Evolutionary conservation across 1,139 yeast genomes (phyloP).

Genomic region (Citeromyces hawaiiensis): DNA sequence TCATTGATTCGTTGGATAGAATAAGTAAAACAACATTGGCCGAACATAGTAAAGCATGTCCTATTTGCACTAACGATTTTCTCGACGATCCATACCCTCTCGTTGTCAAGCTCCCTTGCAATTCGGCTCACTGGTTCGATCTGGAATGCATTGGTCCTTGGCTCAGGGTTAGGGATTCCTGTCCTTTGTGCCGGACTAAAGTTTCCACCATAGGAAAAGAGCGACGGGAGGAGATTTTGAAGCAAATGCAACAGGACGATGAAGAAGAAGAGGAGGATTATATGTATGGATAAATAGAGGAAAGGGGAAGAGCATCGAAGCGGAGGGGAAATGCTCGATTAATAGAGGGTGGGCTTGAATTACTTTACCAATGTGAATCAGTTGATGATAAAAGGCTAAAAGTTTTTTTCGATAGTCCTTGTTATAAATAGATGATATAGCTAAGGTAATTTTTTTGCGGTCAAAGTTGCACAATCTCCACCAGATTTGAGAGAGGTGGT

Average conservation of each 20-base stretch:
- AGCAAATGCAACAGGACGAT: conserved; percentile 30
- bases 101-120: conserved; percentile 72
- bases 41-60: conserved; percentile 51
- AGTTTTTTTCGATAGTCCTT: too few relatives aligned
- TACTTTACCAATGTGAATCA: too few relatives aligned
- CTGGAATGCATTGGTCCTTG: conserved; percentile 87
- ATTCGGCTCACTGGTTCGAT: conserved; percentile 61
- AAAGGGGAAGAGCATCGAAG: too few relatives aligned
- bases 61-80: conserved; percentile 71
- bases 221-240: neutral
- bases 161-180: conserved; percentile 67
- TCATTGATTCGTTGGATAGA: conserved; percentile 65
- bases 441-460: too few relatives aligned
- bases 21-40: conserved; percentile 33
- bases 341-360: too few relatives aligned
- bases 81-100: conserved; percentile 68
- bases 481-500: too few relatives aligned
- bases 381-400: too few relatives aligned
- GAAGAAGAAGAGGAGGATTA: conserved; percentile 64
- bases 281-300: conserved; percentile 55
- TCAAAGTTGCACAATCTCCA: too few relatives aligned
- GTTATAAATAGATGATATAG: too few relatives aligned
- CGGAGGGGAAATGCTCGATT: too few relatives aligned
- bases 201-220: conserved; percentile 21
- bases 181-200: conserved; percentile 80